Base-by-base conservation (phyloP, 495 filamentous ascomycete species). In the Recurvomyces mirabilis region DNA sequence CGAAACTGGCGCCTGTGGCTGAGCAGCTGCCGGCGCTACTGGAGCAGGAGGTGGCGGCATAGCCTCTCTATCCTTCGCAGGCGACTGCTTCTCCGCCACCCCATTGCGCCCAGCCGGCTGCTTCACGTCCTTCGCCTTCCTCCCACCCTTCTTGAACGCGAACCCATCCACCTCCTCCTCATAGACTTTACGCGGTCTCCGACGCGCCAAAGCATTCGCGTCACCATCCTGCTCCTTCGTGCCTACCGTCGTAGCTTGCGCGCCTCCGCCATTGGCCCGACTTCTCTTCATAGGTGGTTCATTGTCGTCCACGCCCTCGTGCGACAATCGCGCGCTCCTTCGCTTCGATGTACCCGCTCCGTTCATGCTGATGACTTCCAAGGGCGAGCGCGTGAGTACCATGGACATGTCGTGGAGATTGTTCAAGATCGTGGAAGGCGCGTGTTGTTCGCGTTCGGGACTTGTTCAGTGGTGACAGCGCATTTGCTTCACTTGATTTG, bases 91-190 rank as follows among this genome's bases (percentile, higher is more conserved):
- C 14, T 53, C 50, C 3, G 38, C 14, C 17, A 38, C 39, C 11
- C 43, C 47, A 14, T 52, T 47, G 25, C 48, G 48, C 36, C 42
- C 43, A 4, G 35, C 45, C 9, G 51, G 39, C 41, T 20, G 23
- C 28, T 43, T 48, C 22, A 24, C 14, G 23, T 51, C 46, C 21
- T 49, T 53, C 28, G 25, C 29, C 51, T 69, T 56, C 51, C 75
- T 75, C 2, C 71, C 65, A 28, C 52, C 46, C 23, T 75, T 74
- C 46, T 70, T 70, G 53, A 80, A 81, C 30, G 71, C 58, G 59
- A 80, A 80, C 35, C 75, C 76, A 43, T 76, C 75, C 67, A 78
- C 77, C 44, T 76, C 67, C 58, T 81, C 75, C 56, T 81, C 74
- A 54, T 79, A 81, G 15, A 15, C 12, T 25, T 47, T 47, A 14